These are phyloP conservation scores for Botryosphaeria agaves DNA, from an alignment of 2,329 filamentous ascomycete species.

Conservation along the genomic window DNA sequence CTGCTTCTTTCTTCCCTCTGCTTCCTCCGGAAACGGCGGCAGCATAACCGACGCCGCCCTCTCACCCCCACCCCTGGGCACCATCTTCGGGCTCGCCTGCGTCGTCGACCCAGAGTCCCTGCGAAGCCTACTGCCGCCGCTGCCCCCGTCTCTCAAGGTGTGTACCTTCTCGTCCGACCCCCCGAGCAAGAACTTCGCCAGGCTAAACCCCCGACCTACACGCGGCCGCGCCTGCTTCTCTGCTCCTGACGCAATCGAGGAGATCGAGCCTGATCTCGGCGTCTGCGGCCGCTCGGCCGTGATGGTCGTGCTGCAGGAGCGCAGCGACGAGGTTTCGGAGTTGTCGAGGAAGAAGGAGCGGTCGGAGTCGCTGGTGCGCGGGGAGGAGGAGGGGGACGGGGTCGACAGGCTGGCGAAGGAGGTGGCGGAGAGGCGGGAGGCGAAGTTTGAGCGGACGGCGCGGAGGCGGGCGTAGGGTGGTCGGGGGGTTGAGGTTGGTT, in stretches of 20 bases:
- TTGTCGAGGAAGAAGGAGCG: neutral
- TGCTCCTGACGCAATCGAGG: neutral
- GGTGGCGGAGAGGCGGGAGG: neutral
- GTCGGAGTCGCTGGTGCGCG: neutral
- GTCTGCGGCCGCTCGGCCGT: too few species aligned
- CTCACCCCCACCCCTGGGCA: conserved; percentile 15
- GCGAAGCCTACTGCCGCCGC: neutral
- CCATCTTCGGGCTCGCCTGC: conserved; percentile 8
- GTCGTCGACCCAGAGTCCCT: neutral
- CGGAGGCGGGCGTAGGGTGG: neutral
- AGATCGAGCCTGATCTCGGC: neutral
- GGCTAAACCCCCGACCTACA: too few species aligned
- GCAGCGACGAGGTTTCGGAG: neutral
- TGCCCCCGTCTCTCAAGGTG: neutral
- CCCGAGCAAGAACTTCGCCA: neutral
- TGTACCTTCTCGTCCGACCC: too few species aligned
- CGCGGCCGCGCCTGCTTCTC: neutral
- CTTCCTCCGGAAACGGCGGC: conserved; percentile 12
- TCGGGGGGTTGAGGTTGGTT: neutral
- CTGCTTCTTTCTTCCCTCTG: too few species aligned
- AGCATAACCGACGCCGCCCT: conserved; percentile 12
- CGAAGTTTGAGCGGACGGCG: neutral
- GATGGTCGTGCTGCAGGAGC: neutral
- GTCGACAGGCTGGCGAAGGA: neutral
- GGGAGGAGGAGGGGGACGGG: neutral